phyloP scores from a whole-genome alignment of 108 stramenopile species.

The Seminavis robusta region DNA sequence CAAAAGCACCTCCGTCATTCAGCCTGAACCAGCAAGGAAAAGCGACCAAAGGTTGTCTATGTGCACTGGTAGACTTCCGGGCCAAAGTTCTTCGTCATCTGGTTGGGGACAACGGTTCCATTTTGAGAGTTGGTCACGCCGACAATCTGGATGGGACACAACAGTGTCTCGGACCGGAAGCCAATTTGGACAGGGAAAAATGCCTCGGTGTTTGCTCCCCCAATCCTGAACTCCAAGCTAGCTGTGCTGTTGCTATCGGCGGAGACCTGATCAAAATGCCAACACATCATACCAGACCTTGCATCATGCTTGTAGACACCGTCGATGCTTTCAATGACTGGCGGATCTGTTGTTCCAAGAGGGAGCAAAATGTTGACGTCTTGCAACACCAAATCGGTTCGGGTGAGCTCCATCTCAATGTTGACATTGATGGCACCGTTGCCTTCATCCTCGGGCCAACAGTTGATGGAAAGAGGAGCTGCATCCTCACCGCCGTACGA shows the following conservation, averaged over 20 bases:
- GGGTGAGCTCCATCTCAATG: constrained; percentile 92
- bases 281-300: constrained; percentile 88
- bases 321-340: constrained; percentile 83
- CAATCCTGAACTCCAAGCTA: constrained; percentile 90
- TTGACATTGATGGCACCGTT: constrained; percentile 90
- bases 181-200: constrained; percentile 95
- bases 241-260: constrained; percentile 74
- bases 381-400: constrained; percentile 74
- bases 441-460: constrained; percentile 98
- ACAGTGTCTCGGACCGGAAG: constrained; percentile 88
- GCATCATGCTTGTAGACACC: constrained; percentile 93
- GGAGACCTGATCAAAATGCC: constrained; percentile 94
- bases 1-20: background rate
- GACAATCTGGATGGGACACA: constrained; percentile 83
- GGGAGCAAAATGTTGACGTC: constrained; percentile 95
- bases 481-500: constrained; percentile 83
- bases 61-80: constrained; percentile 76
- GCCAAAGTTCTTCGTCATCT: constrained; percentile 55
- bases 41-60: constrained; percentile 10
- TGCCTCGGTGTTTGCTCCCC: constrained; percentile 74
- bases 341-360: constrained; percentile 84
- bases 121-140: constrained; percentile 49
- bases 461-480: constrained; percentile 94
- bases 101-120: constrained; percentile 80
- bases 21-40: too few relatives aligned